phyloP scores from a whole-genome alignment of 345 rosid species.

The Ailanthus altissimus region DNA sequence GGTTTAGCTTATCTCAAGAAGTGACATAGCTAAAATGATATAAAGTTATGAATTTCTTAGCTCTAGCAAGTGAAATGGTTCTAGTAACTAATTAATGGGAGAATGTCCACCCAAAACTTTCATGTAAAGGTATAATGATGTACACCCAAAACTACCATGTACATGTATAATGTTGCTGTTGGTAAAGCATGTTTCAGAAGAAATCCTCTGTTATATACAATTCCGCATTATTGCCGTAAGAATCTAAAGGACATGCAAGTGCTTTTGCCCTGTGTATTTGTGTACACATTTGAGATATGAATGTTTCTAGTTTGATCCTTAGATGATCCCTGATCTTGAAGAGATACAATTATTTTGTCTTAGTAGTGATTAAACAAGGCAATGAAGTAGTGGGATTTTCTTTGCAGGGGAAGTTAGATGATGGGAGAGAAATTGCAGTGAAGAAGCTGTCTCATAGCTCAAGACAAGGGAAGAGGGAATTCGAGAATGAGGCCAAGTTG shows the following conservation, averaged over 20 bases:
- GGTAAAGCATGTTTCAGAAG: neutral
- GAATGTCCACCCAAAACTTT: neutral
- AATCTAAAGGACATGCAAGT: neutral
- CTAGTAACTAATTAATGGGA: neutral
- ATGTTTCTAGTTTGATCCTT: neutral
- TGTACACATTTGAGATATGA: neutral
- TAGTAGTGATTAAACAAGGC: conserved; percentile 10
- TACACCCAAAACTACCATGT: neutral
- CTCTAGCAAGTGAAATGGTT: neutral
- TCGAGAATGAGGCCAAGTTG: conserved; percentile 82
- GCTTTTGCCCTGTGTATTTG: neutral
- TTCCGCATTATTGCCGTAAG: neutral
- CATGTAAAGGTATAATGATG: neutral
- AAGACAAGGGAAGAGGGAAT: conserved; percentile 85
- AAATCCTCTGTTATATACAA: neutral
- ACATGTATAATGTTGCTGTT: neutral
- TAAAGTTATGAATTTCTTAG: neutral
- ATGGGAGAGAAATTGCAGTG: conserved; percentile 97
- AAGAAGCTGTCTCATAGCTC: conserved; percentile 80
- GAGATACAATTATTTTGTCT: neutral
- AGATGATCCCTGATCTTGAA: neutral
- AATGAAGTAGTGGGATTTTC: conserved; percentile 11
- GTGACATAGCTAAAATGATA: neutral
- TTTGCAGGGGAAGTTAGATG: conserved; percentile 72
- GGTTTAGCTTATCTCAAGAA: neutral